Evolutionary conservation across 805 yeast genomes (phyloP).

Genomic region (Pichia cabralensis): DNA sequence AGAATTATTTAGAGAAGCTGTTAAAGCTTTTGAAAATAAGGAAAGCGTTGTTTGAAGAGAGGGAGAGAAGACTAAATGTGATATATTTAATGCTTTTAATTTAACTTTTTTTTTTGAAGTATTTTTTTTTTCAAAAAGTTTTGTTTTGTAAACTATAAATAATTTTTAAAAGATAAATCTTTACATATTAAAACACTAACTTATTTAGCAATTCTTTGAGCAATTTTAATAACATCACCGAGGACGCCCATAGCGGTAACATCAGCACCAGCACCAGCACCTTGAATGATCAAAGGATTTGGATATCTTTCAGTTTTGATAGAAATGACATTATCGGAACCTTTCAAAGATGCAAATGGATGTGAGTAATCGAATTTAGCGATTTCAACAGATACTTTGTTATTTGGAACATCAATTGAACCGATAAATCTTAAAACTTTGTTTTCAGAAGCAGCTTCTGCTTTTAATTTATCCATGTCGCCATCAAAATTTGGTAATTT

Average conservation of each 20-base stretch:
- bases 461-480: conserved; percentile 67
- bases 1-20: conserved; percentile 50
- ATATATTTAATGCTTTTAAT: no score
- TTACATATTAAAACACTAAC: background rate
- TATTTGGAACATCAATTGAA: conserved; percentile 65
- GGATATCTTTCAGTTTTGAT: conserved; percentile 86
- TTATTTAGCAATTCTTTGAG: conserved; percentile 61
- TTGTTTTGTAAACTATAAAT: no score
- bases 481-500: conserved; percentile 76
- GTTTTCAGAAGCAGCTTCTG: conserved; percentile 69
- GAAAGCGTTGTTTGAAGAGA: conserved; percentile 7
- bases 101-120: no score
- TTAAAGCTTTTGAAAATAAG: conserved; percentile 33
- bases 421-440: conserved; percentile 94
- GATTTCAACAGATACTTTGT: conserved; percentile 74
- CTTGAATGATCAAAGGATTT: conserved; percentile 91
- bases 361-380: conserved; percentile 81
- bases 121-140: no score
- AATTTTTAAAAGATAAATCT: no score
- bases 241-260: conserved; percentile 75
- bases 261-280: conserved; percentile 87
- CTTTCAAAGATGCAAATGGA: conserved; percentile 92
- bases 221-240: conserved; percentile 87
- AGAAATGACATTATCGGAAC: conserved; percentile 92
- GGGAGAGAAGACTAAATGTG: background rate